Conservation (phyloP, 306 rosid genomes). For the Medicago arabica region DNA sequence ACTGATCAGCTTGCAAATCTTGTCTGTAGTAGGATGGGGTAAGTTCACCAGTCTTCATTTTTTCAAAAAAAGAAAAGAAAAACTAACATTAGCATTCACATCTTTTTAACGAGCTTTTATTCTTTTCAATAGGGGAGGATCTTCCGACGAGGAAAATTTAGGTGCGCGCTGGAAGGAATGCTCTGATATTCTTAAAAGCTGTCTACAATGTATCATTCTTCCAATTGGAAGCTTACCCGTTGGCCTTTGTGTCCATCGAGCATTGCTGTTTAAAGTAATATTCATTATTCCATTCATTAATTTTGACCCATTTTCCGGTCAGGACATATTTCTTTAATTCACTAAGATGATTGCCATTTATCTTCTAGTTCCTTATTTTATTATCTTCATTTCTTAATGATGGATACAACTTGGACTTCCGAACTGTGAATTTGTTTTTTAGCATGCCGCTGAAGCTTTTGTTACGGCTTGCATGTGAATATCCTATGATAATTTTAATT, state of each 20-base stretch:
- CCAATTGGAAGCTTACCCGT: constrained; percentile 86
- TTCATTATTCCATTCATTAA: constrained; percentile 34
- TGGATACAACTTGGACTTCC: constrained; percentile 11
- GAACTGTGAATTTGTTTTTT: constrained; percentile 35
- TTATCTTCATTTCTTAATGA: constrained; percentile 9
- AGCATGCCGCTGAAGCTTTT: constrained; percentile 7
- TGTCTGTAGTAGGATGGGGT: constrained; percentile 62
- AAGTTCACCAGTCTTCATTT: constrained; percentile 32
- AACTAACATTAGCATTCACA: not conserved
- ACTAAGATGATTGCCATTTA: not conserved
- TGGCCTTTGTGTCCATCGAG: constrained; percentile 96
- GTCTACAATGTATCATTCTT: constrained; percentile 74
- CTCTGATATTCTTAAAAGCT: constrained; percentile 63
- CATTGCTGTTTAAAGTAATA: constrained; percentile 84
- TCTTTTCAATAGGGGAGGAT: constrained; percentile 51
- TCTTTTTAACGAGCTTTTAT: constrained; percentile 34
- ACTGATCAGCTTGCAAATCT: constrained; percentile 53
- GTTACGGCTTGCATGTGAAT: constrained; percentile 16
- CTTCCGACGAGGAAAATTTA: constrained; percentile 49
- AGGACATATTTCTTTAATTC: constrained; percentile 23
- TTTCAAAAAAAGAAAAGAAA: not conserved
- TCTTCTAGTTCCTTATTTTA: constrained; percentile 30
- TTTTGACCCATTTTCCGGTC: constrained; percentile 25
- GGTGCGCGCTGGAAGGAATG: constrained; percentile 65
- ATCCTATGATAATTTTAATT: constrained; percentile 38